Percentiles rank a stretch among this genome's conserved stretches.
These are phyloP conservation scores for Durotheca rogersii DNA, from an alignment of 495 filamentous ascomycete genomes.

Conservation along the genomic window DNA sequence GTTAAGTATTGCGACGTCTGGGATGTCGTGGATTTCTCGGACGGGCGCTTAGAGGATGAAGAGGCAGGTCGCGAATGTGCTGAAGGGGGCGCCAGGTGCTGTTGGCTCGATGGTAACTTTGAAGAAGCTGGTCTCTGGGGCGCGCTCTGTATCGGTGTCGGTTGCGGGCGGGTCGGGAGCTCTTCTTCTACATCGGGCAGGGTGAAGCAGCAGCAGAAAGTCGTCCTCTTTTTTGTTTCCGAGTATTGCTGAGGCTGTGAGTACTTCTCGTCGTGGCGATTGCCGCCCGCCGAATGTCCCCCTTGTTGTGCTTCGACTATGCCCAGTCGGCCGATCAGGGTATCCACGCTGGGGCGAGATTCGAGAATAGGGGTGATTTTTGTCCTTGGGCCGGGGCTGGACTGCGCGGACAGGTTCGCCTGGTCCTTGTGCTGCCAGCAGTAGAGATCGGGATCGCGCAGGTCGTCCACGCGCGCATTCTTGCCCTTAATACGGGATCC, in stretches of 20 bases:
- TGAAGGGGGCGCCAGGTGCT: slow-evolving; percentile 29
- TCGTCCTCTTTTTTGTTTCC: slow-evolving; percentile 35
- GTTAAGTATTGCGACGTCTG: slow-evolving; percentile 59
- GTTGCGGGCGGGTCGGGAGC: slow-evolving; percentile 40
- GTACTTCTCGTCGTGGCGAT: slow-evolving; percentile 21
- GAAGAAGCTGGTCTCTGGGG: slow-evolving; percentile 32
- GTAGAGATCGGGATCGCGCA: slow-evolving; percentile 54
- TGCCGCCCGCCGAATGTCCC: too few species aligned
- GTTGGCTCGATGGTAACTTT: slow-evolving; percentile 34
- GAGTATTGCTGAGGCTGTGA: slow-evolving; percentile 28
- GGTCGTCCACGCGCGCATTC: slow-evolving; percentile 50
- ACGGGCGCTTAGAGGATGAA: slow-evolving; percentile 37
- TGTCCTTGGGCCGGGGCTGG: slow-evolving; percentile 42
- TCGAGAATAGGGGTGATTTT: slow-evolving; percentile 45
- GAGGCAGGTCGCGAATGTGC: slow-evolving; percentile 36
- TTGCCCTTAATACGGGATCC: slow-evolving; percentile 34
- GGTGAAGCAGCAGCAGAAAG: slow-evolving; percentile 50
- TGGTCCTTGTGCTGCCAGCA: slow-evolving; percentile 97
- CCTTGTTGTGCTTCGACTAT: slow-evolving; percentile 58
- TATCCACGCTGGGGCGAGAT: slow-evolving; percentile 76
- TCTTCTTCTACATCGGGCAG: slow-evolving; percentile 42
- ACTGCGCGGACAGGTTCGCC: slow-evolving; percentile 51
- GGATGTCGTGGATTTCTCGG: slow-evolving; percentile 40
- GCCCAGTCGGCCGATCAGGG: slow-evolving; percentile 74
- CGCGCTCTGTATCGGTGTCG: slow-evolving; percentile 41